Percentiles rank a stretch among this genome's conserved stretches.
Conservation (phyloP, 371 early-diverging fungal species). For the Mortierella polycephala region DNA sequence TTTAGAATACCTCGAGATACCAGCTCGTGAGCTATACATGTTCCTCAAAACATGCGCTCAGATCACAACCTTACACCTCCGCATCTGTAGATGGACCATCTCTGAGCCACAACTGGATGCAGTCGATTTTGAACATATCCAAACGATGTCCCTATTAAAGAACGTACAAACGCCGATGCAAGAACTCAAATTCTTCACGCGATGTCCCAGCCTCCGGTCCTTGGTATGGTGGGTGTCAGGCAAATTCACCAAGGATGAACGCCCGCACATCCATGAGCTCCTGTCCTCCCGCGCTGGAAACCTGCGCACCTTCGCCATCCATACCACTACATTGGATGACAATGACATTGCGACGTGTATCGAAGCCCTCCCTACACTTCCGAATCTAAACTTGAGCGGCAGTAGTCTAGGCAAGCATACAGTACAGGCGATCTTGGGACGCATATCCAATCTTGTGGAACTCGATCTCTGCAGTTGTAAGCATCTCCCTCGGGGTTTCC, state of each 20-base stretch:
- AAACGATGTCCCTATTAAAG: constrained; percentile 13
- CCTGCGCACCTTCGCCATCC: constrained; percentile 10
- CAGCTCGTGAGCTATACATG: neutral
- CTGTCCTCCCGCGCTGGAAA: neutral
- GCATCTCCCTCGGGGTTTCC: neutral
- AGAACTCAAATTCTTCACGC: constrained; percentile 15
- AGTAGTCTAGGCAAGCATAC: neutral
- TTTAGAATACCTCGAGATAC: constrained; percentile 11
- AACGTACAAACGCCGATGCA: constrained; percentile 9
- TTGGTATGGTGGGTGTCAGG: constrained; percentile 9
- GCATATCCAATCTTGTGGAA: constrained; percentile 2
- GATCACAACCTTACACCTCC: constrained; percentile 1
- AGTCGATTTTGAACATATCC: constrained; percentile 7
- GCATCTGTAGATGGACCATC: constrained; percentile 3
- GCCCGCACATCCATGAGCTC: neutral
- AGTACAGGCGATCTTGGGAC: constrained; percentile 6
- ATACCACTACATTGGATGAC: constrained; percentile 2
- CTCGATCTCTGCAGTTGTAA: constrained; percentile 11
- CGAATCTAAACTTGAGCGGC: constrained; percentile 8
- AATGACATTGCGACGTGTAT: constrained; percentile 15
- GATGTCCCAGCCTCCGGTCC: constrained; percentile 10
- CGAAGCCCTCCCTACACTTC: constrained; percentile 5
- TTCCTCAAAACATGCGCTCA: constrained; percentile 13
- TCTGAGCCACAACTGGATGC: neutral
- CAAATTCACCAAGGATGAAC: neutral